Evolutionary conservation across 1,284 basidiomycete genomes (phyloP), one percentile per base, ranked within the genome.

Genomic region (Austroboletus rostrupii): DNA sequence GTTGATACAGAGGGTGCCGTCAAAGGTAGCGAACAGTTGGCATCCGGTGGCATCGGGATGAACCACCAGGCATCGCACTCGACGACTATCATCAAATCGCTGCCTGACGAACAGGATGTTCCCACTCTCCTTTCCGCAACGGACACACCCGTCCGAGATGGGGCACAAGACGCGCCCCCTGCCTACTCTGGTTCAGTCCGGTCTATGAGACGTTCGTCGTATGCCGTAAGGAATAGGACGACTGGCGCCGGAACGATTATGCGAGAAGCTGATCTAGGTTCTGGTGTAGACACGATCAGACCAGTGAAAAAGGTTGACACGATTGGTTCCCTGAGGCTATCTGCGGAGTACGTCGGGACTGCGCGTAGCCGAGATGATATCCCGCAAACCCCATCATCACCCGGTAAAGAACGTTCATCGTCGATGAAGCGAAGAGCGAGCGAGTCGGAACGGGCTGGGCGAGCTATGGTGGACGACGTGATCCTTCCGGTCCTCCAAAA

Each of bases 281-380:
- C 77, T 52, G 92, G 92, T 2, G 76, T 90, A 42, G 90, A 90
- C 59, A 96, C 93, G 1, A 90, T 97, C 59, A 80, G 93, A 50
- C 94, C 94, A 0, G 85, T 96, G 55, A 95, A 95, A 75, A 92
- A 91, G 62, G 84, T 95, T 20, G 92, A 97, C 64, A 79, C 85
- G 1, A 74, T 78, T 5, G 83, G 85, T 12, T 92, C 90, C 1
- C 70, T 92, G n/a, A 75, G 85, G 52, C 66, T 91, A 35, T 93
- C 91, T 7, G 76, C 83, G 17, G 91, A 91, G 57, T 94, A 80
- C 64, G 83, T 94, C 21, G 92, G 90, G 19, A 86, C 76, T 55
- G 63, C 83, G 50, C 74, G 84, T 50, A 64, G 69, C 45, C 77
- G 75, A 61, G 82, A 85, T 47, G 75, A 72, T 11, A 72, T 71